Percentiles rank a stretch among this genome's conserved stretches.
Evolutionary conservation across 2,329 filamentous ascomycete species (phyloP).

Genomic region (Capronia coronata): DNA sequence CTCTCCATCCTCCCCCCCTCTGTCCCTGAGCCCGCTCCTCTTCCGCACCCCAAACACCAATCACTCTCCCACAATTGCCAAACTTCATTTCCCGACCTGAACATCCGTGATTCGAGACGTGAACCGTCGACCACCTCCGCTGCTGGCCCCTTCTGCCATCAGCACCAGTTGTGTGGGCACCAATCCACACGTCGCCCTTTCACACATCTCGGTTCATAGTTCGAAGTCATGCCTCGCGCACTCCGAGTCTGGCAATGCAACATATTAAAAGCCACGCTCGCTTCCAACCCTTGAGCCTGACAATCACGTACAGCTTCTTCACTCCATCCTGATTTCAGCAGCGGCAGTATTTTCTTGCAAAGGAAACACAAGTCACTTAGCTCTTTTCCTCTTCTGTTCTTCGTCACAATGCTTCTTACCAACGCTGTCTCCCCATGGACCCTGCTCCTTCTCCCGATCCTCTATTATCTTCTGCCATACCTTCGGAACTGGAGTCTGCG

Average conservation of each 20-base stretch:
- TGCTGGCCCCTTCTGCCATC: not conserved
- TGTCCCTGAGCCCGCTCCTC: too few relatives aligned
- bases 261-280: not conserved
- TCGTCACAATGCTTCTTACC: slow-evolving; percentile 20
- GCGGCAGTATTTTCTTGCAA: not conserved
- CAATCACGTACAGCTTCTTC: not conserved
- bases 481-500: slow-evolving; percentile 49
- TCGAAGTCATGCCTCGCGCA: too few relatives aligned
- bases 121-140: not conserved
- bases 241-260: not conserved
- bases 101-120: not conserved
- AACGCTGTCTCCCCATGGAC: slow-evolving; percentile 33
- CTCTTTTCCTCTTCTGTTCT: not conserved
- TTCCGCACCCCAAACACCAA: not conserved
- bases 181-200: not conserved
- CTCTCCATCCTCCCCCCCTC: too few relatives aligned
- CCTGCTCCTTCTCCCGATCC: slow-evolving; percentile 45
- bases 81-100: not conserved
- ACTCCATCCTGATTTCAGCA: not conserved
- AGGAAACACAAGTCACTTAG: too few relatives aligned
- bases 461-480: slow-evolving; percentile 55
- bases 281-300: not conserved
- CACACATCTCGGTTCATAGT: not conserved
- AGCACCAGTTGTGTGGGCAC: not conserved
- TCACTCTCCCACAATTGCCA: not conserved